phyloP scores from a whole-genome alignment of 805 yeast species.

The Wickerhamomyces bovis region DNA sequence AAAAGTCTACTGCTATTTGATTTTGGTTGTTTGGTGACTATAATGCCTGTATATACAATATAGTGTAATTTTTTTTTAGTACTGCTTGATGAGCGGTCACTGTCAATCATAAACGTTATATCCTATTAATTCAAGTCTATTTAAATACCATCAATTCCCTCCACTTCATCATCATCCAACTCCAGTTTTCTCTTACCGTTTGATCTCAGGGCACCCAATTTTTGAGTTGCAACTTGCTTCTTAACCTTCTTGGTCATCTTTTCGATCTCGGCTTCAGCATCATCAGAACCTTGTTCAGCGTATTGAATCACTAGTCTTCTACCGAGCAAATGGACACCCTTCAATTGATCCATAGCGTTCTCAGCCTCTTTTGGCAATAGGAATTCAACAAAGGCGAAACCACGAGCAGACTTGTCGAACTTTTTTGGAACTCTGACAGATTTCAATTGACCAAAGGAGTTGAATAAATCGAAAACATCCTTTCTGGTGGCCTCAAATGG shows the following conservation, averaged over 20 bases:
- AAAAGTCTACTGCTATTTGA: background rate
- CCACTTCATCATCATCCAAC: slow-evolving; percentile 42
- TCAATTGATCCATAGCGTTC: slow-evolving; percentile 85
- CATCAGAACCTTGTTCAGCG: slow-evolving; percentile 75
- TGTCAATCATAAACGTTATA: background rate
- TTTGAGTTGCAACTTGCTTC: slow-evolving; percentile 73
- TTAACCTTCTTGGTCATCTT: slow-evolving; percentile 83
- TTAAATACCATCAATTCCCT: slow-evolving; percentile 10
- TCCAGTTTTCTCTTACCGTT: slow-evolving; percentile 68
- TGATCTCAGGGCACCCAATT: slow-evolving; percentile 62
- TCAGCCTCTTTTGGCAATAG: slow-evolving; percentile 85
- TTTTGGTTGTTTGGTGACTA: background rate
- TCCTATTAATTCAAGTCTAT: too few relatives aligned
- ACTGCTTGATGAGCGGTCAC: too few relatives aligned
- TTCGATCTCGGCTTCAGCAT: slow-evolving; percentile 87
- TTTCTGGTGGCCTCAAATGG: slow-evolving; percentile 95
- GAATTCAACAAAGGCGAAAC: slow-evolving; percentile 96
- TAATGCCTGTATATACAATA: background rate
- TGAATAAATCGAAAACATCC: slow-evolving; percentile 88
- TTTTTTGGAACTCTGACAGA: slow-evolving; percentile 95
- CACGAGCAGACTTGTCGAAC: slow-evolving; percentile 91
- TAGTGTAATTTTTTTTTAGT: too few relatives aligned
- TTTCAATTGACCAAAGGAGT: slow-evolving; percentile 90
- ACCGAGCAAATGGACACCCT: slow-evolving; percentile 95
- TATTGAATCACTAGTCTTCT: slow-evolving; percentile 90